Conservation (phyloP, 2,329 filamentous ascomycete genomes). For the Aspergillus fischeri region DNA sequence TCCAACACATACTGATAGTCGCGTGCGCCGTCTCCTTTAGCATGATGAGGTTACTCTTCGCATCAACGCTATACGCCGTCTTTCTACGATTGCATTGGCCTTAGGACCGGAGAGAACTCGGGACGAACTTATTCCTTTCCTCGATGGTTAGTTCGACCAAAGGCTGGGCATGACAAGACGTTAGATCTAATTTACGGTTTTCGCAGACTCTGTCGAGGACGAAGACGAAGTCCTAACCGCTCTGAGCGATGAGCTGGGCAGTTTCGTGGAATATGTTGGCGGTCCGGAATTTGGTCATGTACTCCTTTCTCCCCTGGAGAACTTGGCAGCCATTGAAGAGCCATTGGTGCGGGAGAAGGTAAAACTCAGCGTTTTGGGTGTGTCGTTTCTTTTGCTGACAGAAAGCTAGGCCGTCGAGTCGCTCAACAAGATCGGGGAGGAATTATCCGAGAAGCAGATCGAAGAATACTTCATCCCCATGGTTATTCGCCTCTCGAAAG, state of each 20-base stretch:
- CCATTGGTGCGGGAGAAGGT: conserved; percentile 98
- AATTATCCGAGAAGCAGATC: conserved; percentile 86
- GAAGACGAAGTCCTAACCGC: conserved; percentile 98
- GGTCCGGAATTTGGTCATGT: conserved; percentile 92
- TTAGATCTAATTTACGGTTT: conserved; percentile 20
- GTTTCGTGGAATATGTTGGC: conserved; percentile 96
- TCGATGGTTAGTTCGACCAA: conserved; percentile 71
- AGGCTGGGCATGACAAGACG: conserved; percentile 10
- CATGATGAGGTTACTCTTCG: conserved; percentile 98
- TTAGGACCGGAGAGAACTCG: conserved; percentile 93
- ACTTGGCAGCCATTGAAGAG: conserved; percentile 96
- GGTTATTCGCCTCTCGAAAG: conserved; percentile 92
- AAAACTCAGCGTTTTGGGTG: conserved; percentile 20
- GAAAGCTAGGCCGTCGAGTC: conserved; percentile 82
- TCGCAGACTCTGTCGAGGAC: conserved; percentile 91
- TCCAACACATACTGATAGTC: conserved; percentile 13
- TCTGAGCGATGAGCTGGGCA: conserved; percentile 91
- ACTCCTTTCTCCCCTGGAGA: conserved; percentile 93
- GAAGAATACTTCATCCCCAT: conserved; percentile 97
- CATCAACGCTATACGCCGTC: conserved; percentile 95
- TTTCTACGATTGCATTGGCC: conserved; percentile 96
- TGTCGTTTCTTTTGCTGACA: conserved; percentile 6
- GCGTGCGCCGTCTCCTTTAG: conserved; percentile 46
- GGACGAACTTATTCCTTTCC: conserved; percentile 97
- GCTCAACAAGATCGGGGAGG: conserved; percentile 96